Evolutionary conservation across 73 alveolate species (phyloP), one percentile per base, ranked within the genome.

Genomic region (Halteria grandinella): DNA sequence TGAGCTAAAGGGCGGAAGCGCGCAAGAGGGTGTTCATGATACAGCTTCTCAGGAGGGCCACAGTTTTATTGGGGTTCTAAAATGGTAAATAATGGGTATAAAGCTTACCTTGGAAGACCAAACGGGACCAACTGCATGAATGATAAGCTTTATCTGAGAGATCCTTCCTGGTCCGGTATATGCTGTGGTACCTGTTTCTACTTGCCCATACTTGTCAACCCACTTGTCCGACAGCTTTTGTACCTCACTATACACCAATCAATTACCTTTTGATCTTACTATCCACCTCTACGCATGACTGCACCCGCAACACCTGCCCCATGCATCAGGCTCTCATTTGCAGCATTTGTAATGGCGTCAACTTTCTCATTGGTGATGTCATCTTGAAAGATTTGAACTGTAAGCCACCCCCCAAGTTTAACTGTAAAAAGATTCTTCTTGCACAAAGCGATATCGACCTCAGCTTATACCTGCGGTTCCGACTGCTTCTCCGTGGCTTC

Each of bases 41-140:
- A 0, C 87, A 53, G n/a, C n/a, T n/a, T n/a, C n/a, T 11, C 47
- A 18, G 24, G 24, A 17, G 32, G 47, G 71, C 24, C 41, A 28
- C 55, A 45, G 71, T 27, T 40, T n/a, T n/a, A n/a, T n/a, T n/a
- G n/a, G n/a, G n/a, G n/a, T n/a, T n/a, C n/a, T n/a, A n/a, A n/a
- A n/a, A n/a, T n/a, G n/a, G n/a, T n/a, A n/a, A n/a, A n/a, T 21
- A 31, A 21, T 21, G 34, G 21, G 17, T 54, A 21, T 17, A 5
- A 5, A 3, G 6, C 63, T 63, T 45, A 69, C 54, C 43, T 3
- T 47, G 7, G n/a, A n/a, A n/a, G 25, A 11, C 75, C 93, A 71
- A 8, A 88, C 66, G 18, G 99, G 99, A 10, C 99, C 99, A 53
- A 91, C 97, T 25, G 98, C 95, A 62, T 91, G 97, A 11, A 94